Percentiles rank a stretch among this genome's conserved stretches.
phyloP scores from a whole-genome alignment of 2,329 filamentous ascomycete species.

The Cercospora nicotianae region DNA sequence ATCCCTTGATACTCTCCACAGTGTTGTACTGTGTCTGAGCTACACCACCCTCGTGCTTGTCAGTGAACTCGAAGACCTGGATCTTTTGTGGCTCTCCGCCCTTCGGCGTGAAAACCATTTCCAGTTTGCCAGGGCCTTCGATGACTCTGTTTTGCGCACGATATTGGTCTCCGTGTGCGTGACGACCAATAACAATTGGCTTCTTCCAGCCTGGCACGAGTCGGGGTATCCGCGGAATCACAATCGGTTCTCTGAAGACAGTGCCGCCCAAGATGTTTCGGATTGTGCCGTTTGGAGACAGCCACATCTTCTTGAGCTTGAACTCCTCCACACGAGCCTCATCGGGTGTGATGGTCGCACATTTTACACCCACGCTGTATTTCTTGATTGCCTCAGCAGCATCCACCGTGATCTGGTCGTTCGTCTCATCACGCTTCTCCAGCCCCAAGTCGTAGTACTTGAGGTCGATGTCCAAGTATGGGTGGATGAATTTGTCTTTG shows the following conservation, averaged over 20 bases:
- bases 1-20: constrained; percentile 88
- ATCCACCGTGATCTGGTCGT: constrained; percentile 93
- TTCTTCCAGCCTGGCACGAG: constrained; percentile 97
- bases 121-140: constrained; percentile 78
- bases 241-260: constrained; percentile 98
- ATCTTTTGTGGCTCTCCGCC: constrained; percentile 79
- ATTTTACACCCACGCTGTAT: constrained; percentile 98
- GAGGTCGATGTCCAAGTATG: constrained; percentile 94
- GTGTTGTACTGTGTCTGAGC: constrained; percentile 99
- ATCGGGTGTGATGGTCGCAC: constrained; percentile 97
- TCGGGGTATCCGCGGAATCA: constrained; percentile 88
- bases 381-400: constrained; percentile 98
- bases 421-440: constrained; percentile 91
- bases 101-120: constrained; percentile 89
- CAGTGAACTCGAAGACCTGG: constrained; percentile 86
- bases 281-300: constrained; percentile 91
- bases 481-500: constrained; percentile 97
- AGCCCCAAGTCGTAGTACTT: constrained; percentile 70
- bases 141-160: constrained; percentile 90
- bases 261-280: constrained; percentile 78
- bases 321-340: constrained; percentile 97
- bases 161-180: constrained; percentile 99
- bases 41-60: constrained; percentile 70
- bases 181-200: constrained; percentile 97
- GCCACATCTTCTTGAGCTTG: constrained; percentile 99